Evolutionary conservation across 192 early-diverging fungal genomes (phyloP), one percentile per base, ranked within the genome.

Genomic region (Glomus cerebriforme): DNA sequence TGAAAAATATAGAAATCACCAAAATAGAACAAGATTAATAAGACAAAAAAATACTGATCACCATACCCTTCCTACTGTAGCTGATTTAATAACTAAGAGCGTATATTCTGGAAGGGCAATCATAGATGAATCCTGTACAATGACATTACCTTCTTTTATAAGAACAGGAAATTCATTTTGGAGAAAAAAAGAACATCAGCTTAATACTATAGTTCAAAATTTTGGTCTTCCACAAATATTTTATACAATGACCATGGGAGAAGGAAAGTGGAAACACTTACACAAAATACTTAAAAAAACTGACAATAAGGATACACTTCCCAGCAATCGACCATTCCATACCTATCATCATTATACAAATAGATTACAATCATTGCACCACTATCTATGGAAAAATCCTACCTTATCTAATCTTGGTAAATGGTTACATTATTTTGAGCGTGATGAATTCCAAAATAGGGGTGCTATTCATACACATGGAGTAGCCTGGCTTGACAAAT

Each of bases 381-480:
- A 49, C 3, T 49, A 49, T 19, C 17, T 5, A 49, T 49, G 17
- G 17, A 49, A 49, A 17, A 49, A 49, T 43, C 47, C 47, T 49
- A 49, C 15, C 3, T 5, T 19, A 19, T 49, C 13, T 17, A 19
- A 4, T 1, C 47, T 49, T 49, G 47, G 17, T 49, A 49, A 19
- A 49, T 49, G 4, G 13, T 19, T 49, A 5, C 17, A 49, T 49
- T 74, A 34, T 59, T 74, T 74, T 74, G 54, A 74, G 37, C 13
- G 19, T 12, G n/a, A 59, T 74, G 73, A 74, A 60, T 74, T 74
- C 60, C 73, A 74, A 74, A 74, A 74, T 59, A 12, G 29, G 34
- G 73, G 58, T 13, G 7, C 54, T 10, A 60, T 60, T 19, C 54
- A 74, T n/a, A 59, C 59, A 5, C 73, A 74, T 74, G 10, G 47